Base-by-base conservation (phyloP, 768 basidiomycete genomes). In the Lepiota subincarnata region DNA sequence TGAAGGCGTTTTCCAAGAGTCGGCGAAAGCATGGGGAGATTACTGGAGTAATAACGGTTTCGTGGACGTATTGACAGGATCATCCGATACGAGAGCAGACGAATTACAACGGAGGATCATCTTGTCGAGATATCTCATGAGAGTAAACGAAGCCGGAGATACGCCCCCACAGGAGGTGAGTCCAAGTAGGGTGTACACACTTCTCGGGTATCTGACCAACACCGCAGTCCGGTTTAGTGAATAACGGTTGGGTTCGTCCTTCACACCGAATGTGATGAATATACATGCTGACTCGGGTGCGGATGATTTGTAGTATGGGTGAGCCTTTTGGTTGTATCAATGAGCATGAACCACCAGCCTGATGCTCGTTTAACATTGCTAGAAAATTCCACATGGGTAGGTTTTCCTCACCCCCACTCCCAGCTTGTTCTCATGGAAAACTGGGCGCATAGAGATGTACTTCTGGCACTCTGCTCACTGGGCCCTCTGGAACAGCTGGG, bases 401-500 rank as follows among this genome's bases (percentile, higher is more conserved):
- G 58, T 42, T 36, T n/a, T 26, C 34, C 24, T 18, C 18, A 4
- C 18, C 16, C 28, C 14, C 39, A 20, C 6, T 20, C 14, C 38
- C 37, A 11, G 16, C 18, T 3, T 14, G 13, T 20, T n/a, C 40
- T 31, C 7, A 16, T 31, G 28, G 31, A n/a, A 35, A 22, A 18
- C 14, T 26, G 13, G 43, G 18, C 40, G 8, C 13, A 6, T 45
- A 68, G 71, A 83, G 58, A 76, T 79, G 79, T 78, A 73, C 59
- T 82, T 79, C 64, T 82, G 80, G 82, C 82, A 84, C 59, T 66
- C 69, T 50, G 71, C 70, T 5, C 81, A 84, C 60, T 83, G 80
- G 80, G 79, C 76, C 1, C 71, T 82, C 5, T 84, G 81, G 81
- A 75, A 76, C 58, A 79, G 82, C 63, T 80, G 77, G 78, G 75